Percentiles rank a stretch among this genome's conserved stretches.
Conservation (phyloP, 768 basidiomycete genomes). For the Boletus rubropictus region DNA sequence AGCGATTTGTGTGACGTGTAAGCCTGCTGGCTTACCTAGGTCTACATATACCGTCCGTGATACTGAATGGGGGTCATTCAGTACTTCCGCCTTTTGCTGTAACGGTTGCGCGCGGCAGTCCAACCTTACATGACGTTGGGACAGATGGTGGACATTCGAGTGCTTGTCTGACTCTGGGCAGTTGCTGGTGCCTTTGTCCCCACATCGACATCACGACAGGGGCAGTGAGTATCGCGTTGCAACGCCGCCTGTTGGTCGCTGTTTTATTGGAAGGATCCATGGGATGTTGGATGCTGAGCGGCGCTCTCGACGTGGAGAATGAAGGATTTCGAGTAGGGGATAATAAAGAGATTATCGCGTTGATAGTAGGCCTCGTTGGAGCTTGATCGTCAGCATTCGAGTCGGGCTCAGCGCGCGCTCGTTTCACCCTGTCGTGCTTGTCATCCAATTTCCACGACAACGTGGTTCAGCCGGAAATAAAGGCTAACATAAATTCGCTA, state of each 20-base stretch:
- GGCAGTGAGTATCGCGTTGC: neutral
- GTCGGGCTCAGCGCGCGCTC: no score
- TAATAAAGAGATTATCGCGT: neutral
- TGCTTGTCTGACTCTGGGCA: neutral
- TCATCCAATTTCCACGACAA: slow-evolving; percentile 16
- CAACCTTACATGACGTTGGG: no score
- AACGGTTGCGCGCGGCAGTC: no score
- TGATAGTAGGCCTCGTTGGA: no score
- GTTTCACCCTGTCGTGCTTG: neutral
- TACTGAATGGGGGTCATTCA: no score
- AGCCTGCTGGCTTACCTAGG: no score
- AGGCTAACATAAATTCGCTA: slow-evolving; percentile 15
- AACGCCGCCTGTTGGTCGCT: neutral
- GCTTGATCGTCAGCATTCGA: no score
- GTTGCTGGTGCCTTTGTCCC: neutral
- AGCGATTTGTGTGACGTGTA: no score
- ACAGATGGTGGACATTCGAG: no score
- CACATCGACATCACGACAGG: neutral
- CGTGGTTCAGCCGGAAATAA: slow-evolving; percentile 12
- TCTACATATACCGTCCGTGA: no score
- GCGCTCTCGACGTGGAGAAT: neutral
- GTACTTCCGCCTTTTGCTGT: no score
- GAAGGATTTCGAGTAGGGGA: neutral
- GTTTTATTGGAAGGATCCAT: slow-evolving; percentile 8
- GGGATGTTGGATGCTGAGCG: neutral